These are phyloP conservation scores for Hemileia vastatrix DNA, from an alignment of 1,284 basidiomycete species.

Conservation along the genomic window DNA sequence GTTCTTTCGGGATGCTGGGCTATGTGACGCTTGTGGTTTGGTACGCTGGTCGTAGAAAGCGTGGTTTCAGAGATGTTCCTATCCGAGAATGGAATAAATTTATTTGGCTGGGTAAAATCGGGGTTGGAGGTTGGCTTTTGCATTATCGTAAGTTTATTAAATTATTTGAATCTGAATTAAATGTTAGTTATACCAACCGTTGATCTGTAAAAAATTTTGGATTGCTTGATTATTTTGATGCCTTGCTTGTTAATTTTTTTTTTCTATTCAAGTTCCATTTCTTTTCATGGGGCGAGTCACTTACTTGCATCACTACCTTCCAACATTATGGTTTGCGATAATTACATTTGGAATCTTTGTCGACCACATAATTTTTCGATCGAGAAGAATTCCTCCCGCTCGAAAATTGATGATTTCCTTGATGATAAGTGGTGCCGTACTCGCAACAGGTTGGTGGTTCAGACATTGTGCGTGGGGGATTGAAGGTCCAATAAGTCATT, in stretches of 20 bases:
- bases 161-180: no score
- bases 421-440: slow-evolving; percentile 54
- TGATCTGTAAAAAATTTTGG: no score
- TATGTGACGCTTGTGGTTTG: slow-evolving; percentile 53
- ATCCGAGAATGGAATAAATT: slow-evolving; percentile 85
- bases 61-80: slow-evolving; percentile 73
- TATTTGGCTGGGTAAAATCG: slow-evolving; percentile 82
- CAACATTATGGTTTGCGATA: slow-evolving; percentile 90
- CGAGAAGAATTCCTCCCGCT: slow-evolving; percentile 54
- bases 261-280: slow-evolving; percentile 63
- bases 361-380: slow-evolving; percentile 81
- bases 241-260: background rate
- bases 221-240: no score
- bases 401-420: slow-evolving; percentile 67
- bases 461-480: slow-evolving; percentile 58
- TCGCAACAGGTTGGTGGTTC: slow-evolving; percentile 89
- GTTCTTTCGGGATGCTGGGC: slow-evolving; percentile 58
- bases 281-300: slow-evolving; percentile 79
- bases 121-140: slow-evolving; percentile 80
- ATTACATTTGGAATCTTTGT: slow-evolving; percentile 80
- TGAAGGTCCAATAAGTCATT: slow-evolving; percentile 6
- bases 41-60: slow-evolving; percentile 73
- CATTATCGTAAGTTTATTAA: slow-evolving; percentile 63
- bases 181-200: no score
- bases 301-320: slow-evolving; percentile 51